A percentile compares a stretch with the other conserved stretches of the same genome.
phyloP scores from a whole-genome alignment of 2,329 filamentous ascomycete genomes.

The Fusarium hainanense region DNA sequence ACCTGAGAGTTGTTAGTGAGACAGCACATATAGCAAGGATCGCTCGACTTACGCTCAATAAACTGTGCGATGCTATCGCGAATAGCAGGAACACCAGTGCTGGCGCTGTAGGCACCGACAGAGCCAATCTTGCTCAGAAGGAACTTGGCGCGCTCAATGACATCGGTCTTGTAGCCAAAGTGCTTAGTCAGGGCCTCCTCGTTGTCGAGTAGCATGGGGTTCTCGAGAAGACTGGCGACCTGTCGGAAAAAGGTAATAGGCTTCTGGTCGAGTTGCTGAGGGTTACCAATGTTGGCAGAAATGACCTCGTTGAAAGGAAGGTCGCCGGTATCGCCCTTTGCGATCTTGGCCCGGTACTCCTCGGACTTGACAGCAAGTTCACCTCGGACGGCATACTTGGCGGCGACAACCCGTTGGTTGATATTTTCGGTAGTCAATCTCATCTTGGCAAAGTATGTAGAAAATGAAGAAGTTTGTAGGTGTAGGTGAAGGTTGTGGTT shows the following conservation, averaged over 20 bases:
- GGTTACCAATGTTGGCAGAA: constrained; percentile 98
- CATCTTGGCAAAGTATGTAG: constrained; percentile 46
- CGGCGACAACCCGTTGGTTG: constrained; percentile 86
- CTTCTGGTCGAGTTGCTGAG: constrained; percentile 98
- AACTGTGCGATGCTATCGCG: constrained; percentile 91
- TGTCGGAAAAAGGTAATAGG: constrained; percentile 99
- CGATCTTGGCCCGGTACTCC: constrained; percentile 81
- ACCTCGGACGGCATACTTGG: constrained; percentile 96
- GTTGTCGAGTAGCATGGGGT: constrained; percentile 85
- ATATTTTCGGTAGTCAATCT: constrained; percentile 85
- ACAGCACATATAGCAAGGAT: neutral
- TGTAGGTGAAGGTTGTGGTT: constrained; percentile 35
- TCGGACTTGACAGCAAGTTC: constrained; percentile 95
- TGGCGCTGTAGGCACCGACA: constrained; percentile 96
- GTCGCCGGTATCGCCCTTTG: constrained; percentile 62
- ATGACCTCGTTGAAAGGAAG: constrained; percentile 93
- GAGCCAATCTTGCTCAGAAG: constrained; percentile 87
- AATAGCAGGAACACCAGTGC: constrained; percentile 86
- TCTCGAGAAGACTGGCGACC: constrained; percentile 91
- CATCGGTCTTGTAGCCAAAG: constrained; percentile 91
- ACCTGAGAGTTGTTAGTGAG: constrained; percentile 55
- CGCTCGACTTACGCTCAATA: constrained; percentile 76
- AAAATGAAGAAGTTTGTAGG: constrained; percentile 38
- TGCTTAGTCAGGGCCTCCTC: constrained; percentile 79
- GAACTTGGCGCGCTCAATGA: constrained; percentile 83